Base-by-base conservation (phyloP, 768 basidiomycete species). In the Pisolithus tinctorius region DNA sequence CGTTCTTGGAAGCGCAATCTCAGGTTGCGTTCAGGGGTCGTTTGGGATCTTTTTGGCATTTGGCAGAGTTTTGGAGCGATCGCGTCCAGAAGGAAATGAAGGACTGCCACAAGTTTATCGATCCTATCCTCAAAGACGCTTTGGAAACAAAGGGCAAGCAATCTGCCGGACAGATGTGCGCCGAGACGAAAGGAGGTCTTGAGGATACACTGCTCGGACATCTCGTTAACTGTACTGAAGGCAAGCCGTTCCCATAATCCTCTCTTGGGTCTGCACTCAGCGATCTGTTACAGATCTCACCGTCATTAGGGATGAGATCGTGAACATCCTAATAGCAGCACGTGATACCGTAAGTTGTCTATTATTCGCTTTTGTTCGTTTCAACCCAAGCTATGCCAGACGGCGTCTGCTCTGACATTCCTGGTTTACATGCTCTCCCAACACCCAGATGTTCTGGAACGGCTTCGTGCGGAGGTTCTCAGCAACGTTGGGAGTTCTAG, bases 41-140 rank as follows among this genome's bases (percentile, higher is more conserved):
- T 8, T 61, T 72, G 16, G 77, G 80, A 6, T 53, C 49, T 23
- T 60, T 71, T 13, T 83, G 82, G 82, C 75, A 77, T 3, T 59
- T 83, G 8, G 48, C 59, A 4, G 82, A 85, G 60, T 74, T 82
- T 43, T 77, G 71, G 70, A 61, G 62, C 36, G 79, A 83, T 61
- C 70, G 67, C 31, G 70, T 77, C 11, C 67, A 63, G 46, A 64
- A 69, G 49, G 71, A 72, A 41, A 76, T 79, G 71, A 60, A 64
- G 40, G 67, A 77, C 11, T 72, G 84, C 10, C 68, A 77, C 42
- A 69, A 60, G 14, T 81, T 80, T 59, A 68, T 83, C 37, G 72
- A 80, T 39, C 79, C 79, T 1, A 76, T 85, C 48, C 45, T 84
- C 54, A 53, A 64, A 40, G 71, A 76, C 37, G 80, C 79, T 4